Evolutionary conservation across 2,329 filamentous ascomycete species (phyloP).

Genomic region (Cladosporium colombiae): DNA sequence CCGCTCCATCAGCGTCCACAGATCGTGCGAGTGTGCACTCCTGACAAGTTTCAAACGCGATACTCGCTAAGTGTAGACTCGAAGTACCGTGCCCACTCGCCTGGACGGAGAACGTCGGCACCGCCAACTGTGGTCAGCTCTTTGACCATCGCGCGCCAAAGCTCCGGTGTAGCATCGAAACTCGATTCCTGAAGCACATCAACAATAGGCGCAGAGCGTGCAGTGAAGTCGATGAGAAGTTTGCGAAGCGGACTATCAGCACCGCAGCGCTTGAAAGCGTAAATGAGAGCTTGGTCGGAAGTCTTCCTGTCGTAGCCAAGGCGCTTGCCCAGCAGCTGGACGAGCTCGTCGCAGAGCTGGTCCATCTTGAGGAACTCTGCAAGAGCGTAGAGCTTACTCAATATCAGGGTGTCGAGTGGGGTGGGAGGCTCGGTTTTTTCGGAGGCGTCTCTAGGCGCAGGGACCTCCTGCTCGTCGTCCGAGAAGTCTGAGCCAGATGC

Average conservation of each 20-base stretch:
- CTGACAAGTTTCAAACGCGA: not conserved
- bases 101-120: not conserved
- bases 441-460: not conserved
- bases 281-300: not conserved
- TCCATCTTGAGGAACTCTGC: not conserved
- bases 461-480: not conserved
- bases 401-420: not conserved
- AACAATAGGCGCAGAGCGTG: not conserved
- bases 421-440: not conserved
- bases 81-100: not conserved
- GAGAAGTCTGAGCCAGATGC: not conserved
- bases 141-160: not conserved
- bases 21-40: not conserved
- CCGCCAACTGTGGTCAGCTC: not conserved
- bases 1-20: not conserved
- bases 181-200: not conserved
- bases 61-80: not conserved
- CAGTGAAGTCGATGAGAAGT: constrained; percentile 3
- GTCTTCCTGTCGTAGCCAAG: not conserved
- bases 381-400: constrained; percentile 9
- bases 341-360: not conserved
- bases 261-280: constrained; percentile 7
- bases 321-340: not conserved
- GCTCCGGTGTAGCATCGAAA: not conserved
- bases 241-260: not conserved